A percentile compares a stretch with the other conserved stretches of the same genome.
These are phyloP conservation scores for Candida silvicultrix DNA, from an alignment of 805 yeast genomes.

Conservation along the genomic window DNA sequence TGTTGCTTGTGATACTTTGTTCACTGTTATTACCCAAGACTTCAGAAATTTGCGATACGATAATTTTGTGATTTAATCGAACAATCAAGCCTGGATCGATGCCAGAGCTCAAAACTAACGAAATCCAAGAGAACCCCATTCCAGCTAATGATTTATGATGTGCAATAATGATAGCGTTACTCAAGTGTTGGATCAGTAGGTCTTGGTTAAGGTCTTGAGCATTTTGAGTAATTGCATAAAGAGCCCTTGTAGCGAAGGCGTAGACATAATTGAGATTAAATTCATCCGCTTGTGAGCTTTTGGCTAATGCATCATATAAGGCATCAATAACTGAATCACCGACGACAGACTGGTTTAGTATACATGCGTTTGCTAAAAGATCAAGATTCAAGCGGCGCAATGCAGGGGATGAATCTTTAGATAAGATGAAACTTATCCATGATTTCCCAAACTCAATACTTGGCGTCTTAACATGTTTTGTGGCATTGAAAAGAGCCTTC, in stretches of 20 bases:
- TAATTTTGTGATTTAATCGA: conserved; percentile 18
- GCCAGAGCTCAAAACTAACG: conserved; percentile 51
- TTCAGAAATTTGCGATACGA: conserved; percentile 14
- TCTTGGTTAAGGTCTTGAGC: conserved; percentile 11
- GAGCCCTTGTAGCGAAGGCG: conserved; percentile 28
- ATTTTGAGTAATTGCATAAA: conserved; percentile 31
- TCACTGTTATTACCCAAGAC: conserved; percentile 13
- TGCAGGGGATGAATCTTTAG: conserved; percentile 24
- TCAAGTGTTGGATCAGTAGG: conserved; percentile 26
- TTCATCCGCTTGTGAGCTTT: conserved; percentile 7
- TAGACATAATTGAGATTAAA: conserved; percentile 17
- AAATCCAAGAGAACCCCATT: conserved; percentile 66
- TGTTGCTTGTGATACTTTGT: conserved; percentile 24
- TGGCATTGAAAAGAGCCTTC: conserved; percentile 34
- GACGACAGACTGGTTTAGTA: conserved; percentile 29
- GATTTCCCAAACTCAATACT: conserved; percentile 30
- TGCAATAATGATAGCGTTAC: conserved; percentile 34
- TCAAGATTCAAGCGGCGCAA: conserved; percentile 8
- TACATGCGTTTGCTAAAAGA: conserved; percentile 27
- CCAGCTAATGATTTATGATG: conserved; percentile 35
- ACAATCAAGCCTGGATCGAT: conserved; percentile 63
- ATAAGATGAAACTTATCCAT: conserved; percentile 41
- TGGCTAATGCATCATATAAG: conserved; percentile 25
- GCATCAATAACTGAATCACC: conserved; percentile 41
- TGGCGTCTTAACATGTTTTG: conserved; percentile 15